These are phyloP conservation scores for Calocybe cyanea DNA, from an alignment of 768 basidiomycete genomes.

Conservation along the genomic window DNA sequence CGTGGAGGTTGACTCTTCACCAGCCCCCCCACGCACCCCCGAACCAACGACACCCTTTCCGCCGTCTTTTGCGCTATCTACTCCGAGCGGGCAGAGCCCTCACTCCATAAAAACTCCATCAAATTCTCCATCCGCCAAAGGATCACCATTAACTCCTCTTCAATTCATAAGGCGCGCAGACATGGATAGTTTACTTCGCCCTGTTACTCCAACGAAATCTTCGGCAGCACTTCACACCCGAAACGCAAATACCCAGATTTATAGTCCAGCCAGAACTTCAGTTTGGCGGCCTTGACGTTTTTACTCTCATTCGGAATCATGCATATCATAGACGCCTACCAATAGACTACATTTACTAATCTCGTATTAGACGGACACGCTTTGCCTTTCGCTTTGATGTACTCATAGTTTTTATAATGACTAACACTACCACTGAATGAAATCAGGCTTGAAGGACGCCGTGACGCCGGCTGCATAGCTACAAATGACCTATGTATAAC, in stretches of 20 bases:
- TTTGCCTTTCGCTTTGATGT: slow-evolving; percentile 4
- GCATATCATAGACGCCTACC: background rate
- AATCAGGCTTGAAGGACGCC: too few relatives aligned
- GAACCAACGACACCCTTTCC: slow-evolving; percentile 55
- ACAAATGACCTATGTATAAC: too few relatives aligned
- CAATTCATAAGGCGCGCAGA: slow-evolving; percentile 86
- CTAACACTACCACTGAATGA: background rate
- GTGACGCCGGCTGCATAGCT: too few relatives aligned
- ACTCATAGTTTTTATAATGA: too few relatives aligned
- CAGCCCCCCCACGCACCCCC: slow-evolving; percentile 50
- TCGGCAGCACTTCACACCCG: slow-evolving; percentile 34
- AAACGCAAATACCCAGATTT: slow-evolving; percentile 32
- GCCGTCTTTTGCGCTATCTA: slow-evolving; percentile 67
- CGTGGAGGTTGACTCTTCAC: slow-evolving; percentile 29
- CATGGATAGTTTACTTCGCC: slow-evolving; percentile 49
- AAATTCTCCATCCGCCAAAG: slow-evolving; percentile 48
- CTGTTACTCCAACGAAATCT: slow-evolving; percentile 65
- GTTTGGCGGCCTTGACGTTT: slow-evolving; percentile 59
- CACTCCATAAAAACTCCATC: slow-evolving; percentile 39
- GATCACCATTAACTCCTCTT: slow-evolving; percentile 74
- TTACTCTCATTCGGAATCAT: slow-evolving; percentile 7
- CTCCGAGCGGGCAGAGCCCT: slow-evolving; percentile 50
- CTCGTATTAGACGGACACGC: background rate
- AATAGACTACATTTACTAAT: slow-evolving; percentile 3
- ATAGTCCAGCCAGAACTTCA: slow-evolving; percentile 48